Evolutionary conservation across 257 asterid genomes (phyloP).

Genomic region (Solanum piurae): DNA sequence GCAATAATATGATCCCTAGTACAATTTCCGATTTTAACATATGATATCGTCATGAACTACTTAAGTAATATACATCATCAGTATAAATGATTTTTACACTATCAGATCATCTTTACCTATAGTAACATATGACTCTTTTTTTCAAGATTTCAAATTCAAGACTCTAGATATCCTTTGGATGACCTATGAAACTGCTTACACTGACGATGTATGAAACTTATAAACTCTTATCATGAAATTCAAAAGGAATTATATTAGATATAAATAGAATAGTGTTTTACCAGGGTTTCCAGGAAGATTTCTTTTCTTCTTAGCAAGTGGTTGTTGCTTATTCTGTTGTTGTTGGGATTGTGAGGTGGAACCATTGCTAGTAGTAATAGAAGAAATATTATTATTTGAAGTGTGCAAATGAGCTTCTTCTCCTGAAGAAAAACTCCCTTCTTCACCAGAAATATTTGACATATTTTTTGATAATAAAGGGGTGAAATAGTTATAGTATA

Average conservation of each 20-base stretch:
- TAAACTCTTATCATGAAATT: neutral
- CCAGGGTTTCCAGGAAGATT: constrained; percentile 44
- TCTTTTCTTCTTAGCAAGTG: constrained; percentile 25
- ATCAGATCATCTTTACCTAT: neutral
- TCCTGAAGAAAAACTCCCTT: constrained; percentile 41
- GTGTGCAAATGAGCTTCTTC: constrained; percentile 9
- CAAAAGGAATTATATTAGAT: neutral
- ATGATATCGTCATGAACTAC: neutral
- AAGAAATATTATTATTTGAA: neutral
- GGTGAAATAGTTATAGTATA: neutral
- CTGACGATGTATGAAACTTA: neutral
- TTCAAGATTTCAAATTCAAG: neutral
- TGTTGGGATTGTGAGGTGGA: constrained; percentile 18
- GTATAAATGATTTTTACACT: neutral
- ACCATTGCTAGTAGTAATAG: constrained; percentile 16
- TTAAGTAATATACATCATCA: neutral
- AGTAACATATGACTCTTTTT: neutral
- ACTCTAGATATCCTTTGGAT: neutral
- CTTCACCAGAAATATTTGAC: constrained; percentile 31
- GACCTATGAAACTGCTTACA: neutral
- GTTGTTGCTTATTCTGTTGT: constrained; percentile 12
- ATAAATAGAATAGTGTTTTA: neutral
- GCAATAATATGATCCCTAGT: neutral
- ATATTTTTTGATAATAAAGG: neutral
- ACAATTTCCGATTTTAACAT: neutral